A percentile compares a stretch with the other conserved stretches of the same genome.
These are phyloP conservation scores for Saturnispora silvae DNA, from an alignment of 805 yeast species.

Conservation along the genomic window DNA sequence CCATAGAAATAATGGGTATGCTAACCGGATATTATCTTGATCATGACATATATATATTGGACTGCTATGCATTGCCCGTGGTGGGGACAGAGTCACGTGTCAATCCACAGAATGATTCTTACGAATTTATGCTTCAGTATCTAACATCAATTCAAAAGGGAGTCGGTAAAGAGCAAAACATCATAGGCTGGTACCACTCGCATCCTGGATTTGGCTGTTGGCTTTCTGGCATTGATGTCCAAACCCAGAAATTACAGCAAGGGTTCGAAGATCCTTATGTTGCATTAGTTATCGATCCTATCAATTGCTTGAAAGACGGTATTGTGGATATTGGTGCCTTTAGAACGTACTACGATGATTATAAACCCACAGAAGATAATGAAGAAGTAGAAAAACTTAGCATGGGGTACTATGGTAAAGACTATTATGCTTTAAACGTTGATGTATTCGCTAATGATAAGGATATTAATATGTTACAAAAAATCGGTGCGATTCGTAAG, in stretches of 20 bases:
- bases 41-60: constrained; percentile 56
- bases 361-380: constrained; percentile 7
- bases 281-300: constrained; percentile 83
- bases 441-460: constrained; percentile 43
- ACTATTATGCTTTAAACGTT: constrained; percentile 57
- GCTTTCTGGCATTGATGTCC: constrained; percentile 87
- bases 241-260: constrained; percentile 79
- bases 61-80: constrained; percentile 80
- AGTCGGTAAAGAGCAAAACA: constrained; percentile 45
- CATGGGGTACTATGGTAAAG: constrained; percentile 60
- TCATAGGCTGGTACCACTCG: constrained; percentile 95
- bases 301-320: constrained; percentile 49
- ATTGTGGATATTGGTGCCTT: constrained; percentile 82
- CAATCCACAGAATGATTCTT: constrained; percentile 87
- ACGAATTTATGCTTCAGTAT: constrained; percentile 89
- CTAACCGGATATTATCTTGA: constrained; percentile 60
- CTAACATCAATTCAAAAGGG: constrained; percentile 42
- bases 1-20: constrained; percentile 93
- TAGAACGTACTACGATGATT: constrained; percentile 42
- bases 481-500: constrained; percentile 1
- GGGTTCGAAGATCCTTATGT: constrained; percentile 84
- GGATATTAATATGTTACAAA: constrained; percentile 38
- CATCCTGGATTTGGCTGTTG: constrained; percentile 98
- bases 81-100: constrained; percentile 95
- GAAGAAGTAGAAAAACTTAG: too few species aligned